Conservation (phyloP, 1,284 basidiomycete species). For the Acaromyces ingoldii region DNA sequence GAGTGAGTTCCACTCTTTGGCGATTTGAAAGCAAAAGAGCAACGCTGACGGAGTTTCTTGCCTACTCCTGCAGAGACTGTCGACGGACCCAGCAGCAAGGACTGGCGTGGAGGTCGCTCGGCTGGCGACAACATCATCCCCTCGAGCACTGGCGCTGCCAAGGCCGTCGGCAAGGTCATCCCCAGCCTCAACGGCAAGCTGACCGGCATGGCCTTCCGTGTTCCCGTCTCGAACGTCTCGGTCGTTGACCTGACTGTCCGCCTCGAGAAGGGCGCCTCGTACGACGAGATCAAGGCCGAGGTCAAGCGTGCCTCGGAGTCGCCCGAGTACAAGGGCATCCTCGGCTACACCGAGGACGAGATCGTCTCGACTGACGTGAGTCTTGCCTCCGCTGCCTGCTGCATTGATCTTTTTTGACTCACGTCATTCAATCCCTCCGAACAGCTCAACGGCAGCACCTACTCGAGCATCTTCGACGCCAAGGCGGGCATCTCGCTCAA, state of each 20-base stretch:
- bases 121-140: slow-evolving; percentile 99
- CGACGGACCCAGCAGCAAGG: slow-evolving; percentile 63
- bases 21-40: no score
- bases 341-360: slow-evolving; percentile 90
- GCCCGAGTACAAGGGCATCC: slow-evolving; percentile 66
- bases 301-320: slow-evolving; percentile 76
- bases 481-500: slow-evolving; percentile 88
- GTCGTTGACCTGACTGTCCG: slow-evolving; percentile 97
- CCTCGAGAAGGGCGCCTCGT: slow-evolving; percentile 72
- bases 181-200: slow-evolving; percentile 92
- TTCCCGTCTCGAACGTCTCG: slow-evolving; percentile 93
- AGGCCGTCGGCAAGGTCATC: slow-evolving; percentile 97
- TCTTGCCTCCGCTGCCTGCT: background rate
- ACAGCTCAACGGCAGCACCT: slow-evolving; percentile 11
- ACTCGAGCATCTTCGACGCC: slow-evolving; percentile 63
- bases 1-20: no score
- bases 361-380: slow-evolving; percentile 66
- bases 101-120: slow-evolving; percentile 81
- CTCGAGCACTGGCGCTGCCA: slow-evolving; percentile 97
- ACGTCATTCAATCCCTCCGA: background rate
- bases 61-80: no score
- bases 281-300: slow-evolving; percentile 85
- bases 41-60: slow-evolving; percentile 87
- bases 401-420: background rate
- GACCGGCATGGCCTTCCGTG: slow-evolving; percentile 93